Evolutionary conservation across 371 early-diverging fungal species (phyloP), one percentile per base, ranked within the genome.

Genomic region (Agmasoma carcini): DNA sequence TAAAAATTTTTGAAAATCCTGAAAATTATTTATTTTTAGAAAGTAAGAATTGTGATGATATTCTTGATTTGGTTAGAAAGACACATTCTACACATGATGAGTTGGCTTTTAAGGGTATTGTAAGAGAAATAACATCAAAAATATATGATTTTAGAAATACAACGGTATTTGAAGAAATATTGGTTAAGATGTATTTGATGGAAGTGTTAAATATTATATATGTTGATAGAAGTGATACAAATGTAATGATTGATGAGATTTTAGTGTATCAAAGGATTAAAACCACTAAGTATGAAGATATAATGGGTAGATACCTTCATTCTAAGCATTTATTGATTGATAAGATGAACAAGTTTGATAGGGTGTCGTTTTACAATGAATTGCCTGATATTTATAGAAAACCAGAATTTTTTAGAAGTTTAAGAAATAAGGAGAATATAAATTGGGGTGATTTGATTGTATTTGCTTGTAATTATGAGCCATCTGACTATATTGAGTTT

Each of bases 21-120:
- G 37, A 26, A 23, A 62, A 59, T 41, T 68, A 45, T 38, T 20
- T 54, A 23, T 62, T 56, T 45, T 29, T 58, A 12, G 40, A 52
- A 7, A 37, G 33, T 19, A 17, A 53, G 12, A 56, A 58, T 40
- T 33, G 34, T n/a, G 47, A 54, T 17, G 48, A 38, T n/a, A 36
- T 63, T 22, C n/a, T 56, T 11, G 33, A 48, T 3, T 55, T 50
- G 3, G 43, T 61, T n/a, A 26, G 61, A 2, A 30, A 37, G n/a
- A 38, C 61, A 5, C 3, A 9, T 17, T n/a, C 17, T 14, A 6
- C n/a, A 11, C 22, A 45, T 47, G 47, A 47, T 27, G 6, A 41
- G 5, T 12, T 47, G 12, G 5, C 11, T 37, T 34, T 30, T 22
- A n/a, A 15, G 5, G 56, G 56, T 5, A 17, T 56, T 17, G 9